phyloP scores from a whole-genome alignment of 2,329 filamentous ascomycete genomes.

The Alternaria angustiovoidea region DNA sequence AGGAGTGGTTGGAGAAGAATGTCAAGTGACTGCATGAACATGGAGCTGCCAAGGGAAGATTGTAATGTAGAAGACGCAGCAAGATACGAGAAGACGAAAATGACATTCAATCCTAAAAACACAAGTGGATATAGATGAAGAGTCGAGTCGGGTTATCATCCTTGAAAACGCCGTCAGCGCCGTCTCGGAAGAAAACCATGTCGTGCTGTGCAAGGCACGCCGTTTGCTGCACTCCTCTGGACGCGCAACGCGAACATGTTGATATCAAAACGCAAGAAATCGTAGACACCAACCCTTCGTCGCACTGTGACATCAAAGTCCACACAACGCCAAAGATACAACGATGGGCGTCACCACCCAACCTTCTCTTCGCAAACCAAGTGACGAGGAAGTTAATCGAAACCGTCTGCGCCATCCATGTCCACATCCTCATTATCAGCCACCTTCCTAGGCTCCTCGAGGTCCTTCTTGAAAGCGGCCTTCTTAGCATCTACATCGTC shows the following conservation, averaged over 20 bases:
- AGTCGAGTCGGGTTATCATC: constrained; percentile 8
- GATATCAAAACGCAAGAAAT: background rate
- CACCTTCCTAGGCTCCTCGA: constrained; percentile 35
- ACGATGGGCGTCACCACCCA: constrained; percentile 2
- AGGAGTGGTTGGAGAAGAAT: constrained; percentile 78
- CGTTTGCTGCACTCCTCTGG: constrained; percentile 8
- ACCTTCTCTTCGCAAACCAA: background rate
- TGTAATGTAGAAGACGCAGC: background rate
- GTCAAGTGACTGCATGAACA: constrained; percentile 56
- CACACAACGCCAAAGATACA: constrained; percentile 3
- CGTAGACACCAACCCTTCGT: background rate
- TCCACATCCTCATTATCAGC: constrained; percentile 42
- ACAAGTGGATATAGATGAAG: constrained; percentile 3
- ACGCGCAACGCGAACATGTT: background rate
- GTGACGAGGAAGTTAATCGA: constrained; percentile 2
- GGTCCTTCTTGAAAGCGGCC: constrained; percentile 40
- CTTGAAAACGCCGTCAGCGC: constrained; percentile 4
- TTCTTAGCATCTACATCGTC: constrained; percentile 58
- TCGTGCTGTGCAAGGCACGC: constrained; percentile 4
- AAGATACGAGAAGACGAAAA: background rate
- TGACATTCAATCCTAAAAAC: constrained; percentile 3
- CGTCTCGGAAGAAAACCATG: constrained; percentile 1
- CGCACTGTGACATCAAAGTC: constrained; percentile 10
- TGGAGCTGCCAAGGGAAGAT: background rate
- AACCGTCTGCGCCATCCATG: constrained; percentile 38